Evolutionary conservation across 495 filamentous ascomycete genomes (phyloP).

Genomic region (Penicillium chermesinum): DNA sequence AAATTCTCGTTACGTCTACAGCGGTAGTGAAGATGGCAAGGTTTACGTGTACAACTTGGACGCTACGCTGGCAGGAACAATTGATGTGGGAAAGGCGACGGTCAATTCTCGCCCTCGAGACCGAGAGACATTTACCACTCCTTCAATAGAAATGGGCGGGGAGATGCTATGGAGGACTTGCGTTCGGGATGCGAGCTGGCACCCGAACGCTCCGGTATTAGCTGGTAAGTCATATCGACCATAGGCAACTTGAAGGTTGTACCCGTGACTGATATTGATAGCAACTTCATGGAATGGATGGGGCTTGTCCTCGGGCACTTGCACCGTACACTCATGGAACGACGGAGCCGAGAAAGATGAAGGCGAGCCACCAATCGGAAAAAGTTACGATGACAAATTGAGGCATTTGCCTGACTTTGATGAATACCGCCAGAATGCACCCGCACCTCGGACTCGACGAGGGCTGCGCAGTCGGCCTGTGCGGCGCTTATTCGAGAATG

Average conservation of each 20-base stretch:
- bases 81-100: conserved; percentile 72
- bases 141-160: conserved; percentile 36
- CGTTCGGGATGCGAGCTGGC: conserved; percentile 92
- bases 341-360: conserved; percentile 60
- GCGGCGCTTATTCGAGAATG: conserved; percentile 11
- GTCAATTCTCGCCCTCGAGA: conserved; percentile 52
- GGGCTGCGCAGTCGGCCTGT: conserved; percentile 23
- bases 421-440: conserved; percentile 18
- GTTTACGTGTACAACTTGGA: conserved; percentile 94
- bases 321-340: conserved; percentile 72
- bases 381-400: conserved; percentile 54
- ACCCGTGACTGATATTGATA: conserved; percentile 25
- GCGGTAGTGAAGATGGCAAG: conserved; percentile 79
- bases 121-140: conserved; percentile 32
- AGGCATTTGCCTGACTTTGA: conserved; percentile 28
- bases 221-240: conserved; percentile 57
- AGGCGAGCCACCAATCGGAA: conserved; percentile 55
- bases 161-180: conserved; percentile 65
- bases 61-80: conserved; percentile 72
- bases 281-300: conserved; percentile 79
- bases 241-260: not conserved
- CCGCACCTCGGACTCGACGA: conserved; percentile 10
- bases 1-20: conserved; percentile 88
- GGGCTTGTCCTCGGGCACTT: conserved; percentile 63
- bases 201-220: conserved; percentile 82